Evolutionary conservation across 2,329 filamentous ascomycete species (phyloP).

Genomic region (Aspergillus sp.): DNA sequence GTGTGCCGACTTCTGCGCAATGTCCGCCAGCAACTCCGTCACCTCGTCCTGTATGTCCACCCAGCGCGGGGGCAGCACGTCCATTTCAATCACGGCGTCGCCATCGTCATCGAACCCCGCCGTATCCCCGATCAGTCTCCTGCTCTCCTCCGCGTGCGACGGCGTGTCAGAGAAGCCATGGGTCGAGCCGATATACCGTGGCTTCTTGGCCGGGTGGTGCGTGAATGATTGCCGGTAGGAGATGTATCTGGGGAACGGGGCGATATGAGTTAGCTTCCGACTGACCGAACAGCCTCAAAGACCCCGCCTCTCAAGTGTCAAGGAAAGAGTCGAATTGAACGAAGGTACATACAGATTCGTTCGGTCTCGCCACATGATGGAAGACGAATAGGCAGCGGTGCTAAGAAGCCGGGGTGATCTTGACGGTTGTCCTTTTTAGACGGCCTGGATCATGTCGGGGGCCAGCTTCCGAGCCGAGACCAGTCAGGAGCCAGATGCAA

Average conservation of each 20-base stretch:
- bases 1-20: conserved; percentile 77
- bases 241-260: conserved; percentile 68
- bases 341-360: conserved; percentile 78
- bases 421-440: conserved; percentile 15
- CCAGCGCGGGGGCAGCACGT: conserved; percentile 91
- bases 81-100: conserved; percentile 97
- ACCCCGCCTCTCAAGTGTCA: too few relatives aligned
- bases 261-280: not conserved
- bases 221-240: conserved; percentile 98
- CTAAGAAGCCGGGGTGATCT: conserved; percentile 16
- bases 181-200: conserved; percentile 62
- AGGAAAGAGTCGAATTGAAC: conserved; percentile 1
- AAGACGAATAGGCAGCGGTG: conserved; percentile 33
- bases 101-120: conserved; percentile 74
- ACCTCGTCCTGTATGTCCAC: conserved; percentile 94
- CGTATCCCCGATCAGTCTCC: conserved; percentile 78
- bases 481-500: not conserved
- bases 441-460: conserved; percentile 18
- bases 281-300: not conserved
- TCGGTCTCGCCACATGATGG: conserved; percentile 97
- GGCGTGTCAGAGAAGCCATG: conserved; percentile 62
- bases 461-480: not conserved
- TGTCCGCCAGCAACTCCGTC: conserved; percentile 73
- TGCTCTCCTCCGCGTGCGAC: conserved; percentile 65
- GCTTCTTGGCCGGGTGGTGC: conserved; percentile 87